Evolutionary conservation across 2,329 filamentous ascomycete genomes (phyloP), one percentile per base, ranked within the genome.

Genomic region (Grosmannia huntii): DNA sequence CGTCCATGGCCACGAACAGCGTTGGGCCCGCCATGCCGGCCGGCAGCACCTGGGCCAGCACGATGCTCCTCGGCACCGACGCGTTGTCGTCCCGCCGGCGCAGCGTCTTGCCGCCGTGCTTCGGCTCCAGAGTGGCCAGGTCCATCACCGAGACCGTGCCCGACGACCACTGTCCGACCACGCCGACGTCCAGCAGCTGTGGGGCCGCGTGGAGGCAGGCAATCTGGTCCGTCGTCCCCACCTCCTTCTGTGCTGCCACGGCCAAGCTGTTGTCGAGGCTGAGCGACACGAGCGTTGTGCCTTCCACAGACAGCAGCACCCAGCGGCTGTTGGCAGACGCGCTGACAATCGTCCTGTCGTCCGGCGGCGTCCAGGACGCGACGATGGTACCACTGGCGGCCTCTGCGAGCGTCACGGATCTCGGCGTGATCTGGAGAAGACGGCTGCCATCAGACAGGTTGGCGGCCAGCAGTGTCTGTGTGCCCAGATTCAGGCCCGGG

Each of bases 141-240:
- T 85, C 79, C 51, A 96, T 75, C 38, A 97, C 76, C 0, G 87
- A 86, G 28, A 97, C 80, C 12, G 82, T 82, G 6, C 89, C 88
- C n/a, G 85, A 85, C 62, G 87, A 84, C 83, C 92, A 97, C 71
- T 95, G 94, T 1, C 90, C 91, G 19, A 94, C 79, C 31, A 96
- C 85, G 58, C 87, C 92, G 36, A 90, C 74, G 54, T 81, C 76
- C 5, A 78, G 74, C 16, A 85, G 73, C 41, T 81, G 75, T 4
- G 80, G 75, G 0, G 90, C 84, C 1, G 94, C 79, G 53, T 92
- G 84, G 11, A 97, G 77, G 65, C 91, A 95, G 2, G 94, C 89
- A 38, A 97, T 82, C 68, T 97, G 90, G 62, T 90, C 87, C 38
- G 83, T 76, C 19, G 79, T 73, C 1, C 78, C 76, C 55, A 89